Percentiles rank a stretch among this genome's conserved stretches.
phyloP scores from a whole-genome alignment of 192 early-diverging fungal genomes.

The Umbelopsis vinacea region DNA sequence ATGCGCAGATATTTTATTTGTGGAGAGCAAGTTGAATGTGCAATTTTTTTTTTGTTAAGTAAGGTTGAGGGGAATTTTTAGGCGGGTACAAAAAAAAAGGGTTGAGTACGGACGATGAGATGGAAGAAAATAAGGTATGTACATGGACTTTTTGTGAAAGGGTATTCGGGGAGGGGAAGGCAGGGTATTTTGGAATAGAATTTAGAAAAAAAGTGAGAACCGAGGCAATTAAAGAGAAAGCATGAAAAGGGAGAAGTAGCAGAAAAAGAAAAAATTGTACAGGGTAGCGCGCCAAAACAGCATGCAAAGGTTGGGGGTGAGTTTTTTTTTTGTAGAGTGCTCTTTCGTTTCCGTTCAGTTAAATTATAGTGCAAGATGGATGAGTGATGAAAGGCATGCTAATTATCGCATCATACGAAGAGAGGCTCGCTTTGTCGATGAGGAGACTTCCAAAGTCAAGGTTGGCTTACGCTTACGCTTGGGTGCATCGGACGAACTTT shows the following conservation, averaged over 20 bases:
- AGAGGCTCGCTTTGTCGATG: conserved; percentile 7
- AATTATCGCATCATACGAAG: conserved; percentile 23
- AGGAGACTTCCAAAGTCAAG: background rate
- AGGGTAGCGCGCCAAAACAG: background rate
- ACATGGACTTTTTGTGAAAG: background rate
- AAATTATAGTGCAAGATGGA: background rate
- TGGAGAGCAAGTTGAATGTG: too few relatives aligned
- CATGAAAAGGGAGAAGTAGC: conserved; percentile 1
- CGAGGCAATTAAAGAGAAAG: background rate
- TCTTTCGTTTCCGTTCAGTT: background rate
- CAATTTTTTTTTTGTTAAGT: too few relatives aligned
- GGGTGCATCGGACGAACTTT: background rate
- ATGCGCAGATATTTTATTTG: too few relatives aligned
- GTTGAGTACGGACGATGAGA: too few relatives aligned
- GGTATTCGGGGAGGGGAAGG: background rate
- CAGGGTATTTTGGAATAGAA: background rate
- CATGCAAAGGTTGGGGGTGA: background rate
- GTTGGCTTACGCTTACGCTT: conserved; percentile 9
- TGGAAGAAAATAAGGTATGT: background rate
- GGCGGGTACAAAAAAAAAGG: background rate
- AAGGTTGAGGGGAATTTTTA: background rate
- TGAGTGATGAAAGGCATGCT: background rate
- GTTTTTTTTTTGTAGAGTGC: background rate
- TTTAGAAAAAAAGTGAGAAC: background rate
- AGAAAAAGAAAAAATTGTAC: conserved; percentile 10